phyloP scores from a whole-genome alignment of 2,329 filamentous ascomycete genomes.

The Aspergillus sp. region DNA sequence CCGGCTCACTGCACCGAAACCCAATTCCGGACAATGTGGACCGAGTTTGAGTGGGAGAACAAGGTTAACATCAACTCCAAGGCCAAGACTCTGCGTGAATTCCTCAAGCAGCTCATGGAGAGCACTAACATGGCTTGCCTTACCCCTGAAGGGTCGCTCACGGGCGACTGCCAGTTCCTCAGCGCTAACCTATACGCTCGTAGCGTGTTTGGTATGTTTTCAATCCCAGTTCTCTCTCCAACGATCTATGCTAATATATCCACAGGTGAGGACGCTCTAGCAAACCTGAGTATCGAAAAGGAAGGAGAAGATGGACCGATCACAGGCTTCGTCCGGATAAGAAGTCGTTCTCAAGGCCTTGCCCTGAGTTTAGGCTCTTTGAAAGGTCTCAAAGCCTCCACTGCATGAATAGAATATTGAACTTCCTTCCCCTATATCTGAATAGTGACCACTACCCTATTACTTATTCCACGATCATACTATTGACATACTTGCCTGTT shows the following conservation, averaged over 20 bases:
- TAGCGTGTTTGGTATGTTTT: conserved; percentile 89
- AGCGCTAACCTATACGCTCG: conserved; percentile 95
- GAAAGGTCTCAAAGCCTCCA: conserved; percentile 84
- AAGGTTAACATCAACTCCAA: conserved; percentile 99
- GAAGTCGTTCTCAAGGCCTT: conserved; percentile 93
- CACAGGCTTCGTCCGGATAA: conserved; percentile 96
- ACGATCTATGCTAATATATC: conserved; percentile 27
- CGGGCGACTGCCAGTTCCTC: conserved; percentile 97
- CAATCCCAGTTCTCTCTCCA: neutral
- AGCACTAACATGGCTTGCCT: conserved; percentile 98
- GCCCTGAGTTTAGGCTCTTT: conserved; percentile 91
- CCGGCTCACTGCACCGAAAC: conserved; percentile 96
- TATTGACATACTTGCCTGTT: conserved; percentile 20
- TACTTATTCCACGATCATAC: conserved; percentile 27
- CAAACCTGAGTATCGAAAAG: conserved; percentile 97
- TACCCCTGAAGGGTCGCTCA: conserved; percentile 92
- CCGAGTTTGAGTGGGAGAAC: conserved; percentile 99
- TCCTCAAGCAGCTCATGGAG: conserved; percentile 93
- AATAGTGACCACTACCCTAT: conserved; percentile 37
- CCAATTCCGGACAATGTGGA: conserved; percentile 99
- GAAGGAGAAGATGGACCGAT: conserved; percentile 94
- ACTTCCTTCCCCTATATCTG: conserved; percentile 31
- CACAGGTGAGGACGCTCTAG: conserved; percentile 93
- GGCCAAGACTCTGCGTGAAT: conserved; percentile 86
- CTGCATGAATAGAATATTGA: conserved; percentile 40